Percentiles rank a stretch among this genome's conserved stretches.
phyloP scores from a whole-genome alignment of 495 filamentous ascomycete genomes.

The Rostrohypoxylon terebratum region DNA sequence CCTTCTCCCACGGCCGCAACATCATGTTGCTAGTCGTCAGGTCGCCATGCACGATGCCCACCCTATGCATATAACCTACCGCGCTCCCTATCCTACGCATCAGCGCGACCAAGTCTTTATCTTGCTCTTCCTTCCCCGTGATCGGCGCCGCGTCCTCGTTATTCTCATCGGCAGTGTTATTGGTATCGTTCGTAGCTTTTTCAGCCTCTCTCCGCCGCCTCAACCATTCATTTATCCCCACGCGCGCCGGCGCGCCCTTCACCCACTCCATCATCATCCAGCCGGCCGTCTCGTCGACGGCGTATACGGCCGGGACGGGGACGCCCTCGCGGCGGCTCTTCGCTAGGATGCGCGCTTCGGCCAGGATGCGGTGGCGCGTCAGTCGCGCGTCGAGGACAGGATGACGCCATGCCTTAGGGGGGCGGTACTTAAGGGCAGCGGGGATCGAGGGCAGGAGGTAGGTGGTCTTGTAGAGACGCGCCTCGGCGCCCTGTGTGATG shows the following conservation, averaged over 20 bases:
- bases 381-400: constrained; percentile 88
- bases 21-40: constrained; percentile 98
- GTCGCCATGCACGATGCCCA: constrained; percentile 92
- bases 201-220: constrained; percentile 45
- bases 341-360: constrained; percentile 86
- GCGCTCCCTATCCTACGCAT: constrained; percentile 78
- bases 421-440: constrained; percentile 91
- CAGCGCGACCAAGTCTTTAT: constrained; percentile 60
- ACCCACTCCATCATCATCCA: constrained; percentile 96
- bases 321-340: constrained; percentile 81
- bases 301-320: constrained; percentile 79
- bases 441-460: constrained; percentile 76
- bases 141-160: constrained; percentile 54
- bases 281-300: constrained; percentile 75
- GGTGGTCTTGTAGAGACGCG: constrained; percentile 87
- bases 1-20: constrained; percentile 64
- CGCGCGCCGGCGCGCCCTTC: constrained; percentile 74
- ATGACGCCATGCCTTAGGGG: constrained; percentile 92
- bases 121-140: constrained; percentile 50
- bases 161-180: constrained; percentile 38
- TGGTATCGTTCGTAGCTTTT: constrained; percentile 24
- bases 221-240: constrained; percentile 74
- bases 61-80: constrained; percentile 82
- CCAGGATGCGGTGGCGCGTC: constrained; percentile 84
- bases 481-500: constrained; percentile 94